Conservation (phyloP, 1,284 basidiomycete species). For the Afroboletus lepidellus region DNA sequence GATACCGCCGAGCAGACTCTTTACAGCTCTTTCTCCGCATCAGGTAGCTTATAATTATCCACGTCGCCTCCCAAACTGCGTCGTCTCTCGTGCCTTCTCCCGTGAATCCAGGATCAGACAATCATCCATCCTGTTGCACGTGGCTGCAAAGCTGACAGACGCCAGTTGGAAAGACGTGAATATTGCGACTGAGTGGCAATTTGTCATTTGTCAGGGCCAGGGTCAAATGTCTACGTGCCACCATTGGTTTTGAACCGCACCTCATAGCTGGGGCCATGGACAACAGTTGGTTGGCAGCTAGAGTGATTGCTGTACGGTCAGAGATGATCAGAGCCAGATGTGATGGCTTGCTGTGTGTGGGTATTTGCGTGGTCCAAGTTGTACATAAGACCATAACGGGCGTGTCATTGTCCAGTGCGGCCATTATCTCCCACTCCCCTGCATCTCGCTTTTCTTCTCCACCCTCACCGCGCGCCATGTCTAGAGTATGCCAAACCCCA, state of each 20-base stretch:
- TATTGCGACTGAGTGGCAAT: no score
- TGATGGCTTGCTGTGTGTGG: conserved; percentile 4
- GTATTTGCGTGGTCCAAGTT: conserved; percentile 29
- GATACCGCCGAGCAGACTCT: no score
- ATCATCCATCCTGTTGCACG: neutral
- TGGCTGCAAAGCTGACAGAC: no score
- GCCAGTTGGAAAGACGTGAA: no score
- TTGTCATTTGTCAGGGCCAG: no score
- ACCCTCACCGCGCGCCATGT: conserved; percentile 21
- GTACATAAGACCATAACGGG: conserved; percentile 20
- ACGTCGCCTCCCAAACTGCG: no score
- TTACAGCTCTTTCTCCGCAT: no score
- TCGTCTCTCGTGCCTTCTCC: no score
- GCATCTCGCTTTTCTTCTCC: neutral
- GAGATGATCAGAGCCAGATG: neutral
- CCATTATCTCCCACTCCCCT: conserved; percentile 10
- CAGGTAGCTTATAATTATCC: no score
- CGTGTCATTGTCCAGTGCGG: conserved; percentile 4
- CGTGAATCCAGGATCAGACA: neutral
- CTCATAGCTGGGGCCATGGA: no score
- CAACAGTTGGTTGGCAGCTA: neutral
- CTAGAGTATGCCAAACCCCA: conserved; percentile 25
- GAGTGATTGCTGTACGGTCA: neutral
- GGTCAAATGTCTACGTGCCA: no score
- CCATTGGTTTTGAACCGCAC: no score